Evolutionary conservation across 306 rosid genomes (phyloP).

Genomic region (Trifolium repens): DNA sequence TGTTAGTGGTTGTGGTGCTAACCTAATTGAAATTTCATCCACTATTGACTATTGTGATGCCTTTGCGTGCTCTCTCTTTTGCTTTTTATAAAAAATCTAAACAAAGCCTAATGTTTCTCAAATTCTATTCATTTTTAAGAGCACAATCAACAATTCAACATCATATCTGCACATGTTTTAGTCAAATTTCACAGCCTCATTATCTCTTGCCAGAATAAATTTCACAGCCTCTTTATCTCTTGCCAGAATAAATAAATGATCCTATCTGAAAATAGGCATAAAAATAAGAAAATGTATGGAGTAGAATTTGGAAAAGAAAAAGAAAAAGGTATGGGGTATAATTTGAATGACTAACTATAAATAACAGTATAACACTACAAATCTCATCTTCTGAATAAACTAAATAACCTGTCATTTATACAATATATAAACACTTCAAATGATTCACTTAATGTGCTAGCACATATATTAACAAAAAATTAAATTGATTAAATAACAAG

Average conservation of each 20-base stretch:
- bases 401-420: conserved; percentile 16
- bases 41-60: not conserved
- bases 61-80: not conserved
- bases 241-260: not conserved
- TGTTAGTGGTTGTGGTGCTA: not conserved
- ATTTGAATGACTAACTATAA: not conserved
- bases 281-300: not conserved
- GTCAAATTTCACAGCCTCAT: not conserved
- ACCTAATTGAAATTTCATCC: not conserved
- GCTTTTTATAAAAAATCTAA: not conserved
- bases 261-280: not conserved
- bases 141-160: not conserved
- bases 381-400: conserved; percentile 29
- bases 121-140: not conserved
- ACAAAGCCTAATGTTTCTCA: not conserved
- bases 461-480: conserved; percentile 16
- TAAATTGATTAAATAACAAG: conserved; percentile 34
- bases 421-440: conserved; percentile 35
- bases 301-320: not conserved
- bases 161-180: not conserved
- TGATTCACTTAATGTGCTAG: conserved; percentile 37
- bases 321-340: not conserved
- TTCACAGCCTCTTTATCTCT: not conserved
- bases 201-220: not conserved
- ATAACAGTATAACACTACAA: conserved; percentile 15